These are phyloP conservation scores for Candida chilensis DNA, from an alignment of 805 yeast species.

Conservation along the genomic window DNA sequence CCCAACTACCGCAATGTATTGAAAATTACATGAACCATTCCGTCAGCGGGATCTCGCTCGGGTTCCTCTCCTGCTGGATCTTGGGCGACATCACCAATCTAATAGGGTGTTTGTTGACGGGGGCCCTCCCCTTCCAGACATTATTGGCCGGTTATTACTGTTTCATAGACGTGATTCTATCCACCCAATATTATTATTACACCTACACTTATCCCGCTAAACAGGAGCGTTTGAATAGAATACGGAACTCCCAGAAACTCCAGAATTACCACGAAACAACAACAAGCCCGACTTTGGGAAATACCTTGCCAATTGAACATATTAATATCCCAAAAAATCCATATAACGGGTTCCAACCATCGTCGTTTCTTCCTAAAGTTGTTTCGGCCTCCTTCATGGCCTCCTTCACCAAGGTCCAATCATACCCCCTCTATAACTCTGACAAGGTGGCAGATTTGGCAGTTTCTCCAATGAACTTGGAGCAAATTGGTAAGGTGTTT, in stretches of 20 bases:
- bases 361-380: conserved; percentile 4
- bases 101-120: conserved; percentile 66
- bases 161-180: conserved; percentile 56
- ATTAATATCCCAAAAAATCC: conserved; percentile 1
- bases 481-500: conserved; percentile 30
- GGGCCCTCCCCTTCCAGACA: conserved; percentile 76
- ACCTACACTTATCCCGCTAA: conserved; percentile 23
- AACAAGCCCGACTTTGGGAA: conserved; percentile 9
- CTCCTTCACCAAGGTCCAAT: conserved; percentile 13
- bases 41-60: conserved; percentile 21
- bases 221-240: conserved; percentile 18
- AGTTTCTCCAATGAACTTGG: background rate
- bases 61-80: conserved; percentile 23
- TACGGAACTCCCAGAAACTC: conserved; percentile 17
- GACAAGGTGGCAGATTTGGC: background rate
- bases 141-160: conserved; percentile 67
- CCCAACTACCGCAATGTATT: too few species aligned
- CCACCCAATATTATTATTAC: conserved; percentile 69
- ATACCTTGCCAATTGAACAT: conserved; percentile 2
- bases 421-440: conserved; percentile 1
- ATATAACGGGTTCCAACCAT: conserved; percentile 1
- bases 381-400: conserved; percentile 17
- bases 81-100: conserved; percentile 37
- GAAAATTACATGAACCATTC: too few species aligned
- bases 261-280: conserved; percentile 19